These are phyloP conservation scores for Cercophora samala DNA, from an alignment of 495 filamentous ascomycete genomes.

Conservation along the genomic window DNA sequence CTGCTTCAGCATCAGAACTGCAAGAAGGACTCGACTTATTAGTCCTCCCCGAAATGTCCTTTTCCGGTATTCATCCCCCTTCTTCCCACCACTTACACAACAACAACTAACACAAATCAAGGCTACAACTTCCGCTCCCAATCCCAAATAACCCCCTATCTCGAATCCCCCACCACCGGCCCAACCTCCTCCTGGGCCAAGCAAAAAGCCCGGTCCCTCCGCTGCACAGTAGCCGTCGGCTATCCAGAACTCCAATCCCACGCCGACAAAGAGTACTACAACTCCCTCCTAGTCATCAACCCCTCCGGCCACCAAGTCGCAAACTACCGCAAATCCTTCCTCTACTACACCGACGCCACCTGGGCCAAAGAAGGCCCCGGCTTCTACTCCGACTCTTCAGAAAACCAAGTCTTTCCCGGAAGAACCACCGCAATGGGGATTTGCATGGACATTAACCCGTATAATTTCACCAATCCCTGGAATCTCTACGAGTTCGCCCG, in stretches of 20 bases:
- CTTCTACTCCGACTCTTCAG: slow-evolving; percentile 41
- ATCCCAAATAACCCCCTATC: slow-evolving; percentile 69
- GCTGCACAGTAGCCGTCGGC: slow-evolving; percentile 80
- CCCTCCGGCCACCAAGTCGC: slow-evolving; percentile 64
- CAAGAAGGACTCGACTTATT: slow-evolving; percentile 66
- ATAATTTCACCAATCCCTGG: slow-evolving; percentile 71
- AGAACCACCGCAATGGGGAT: slow-evolving; percentile 79
- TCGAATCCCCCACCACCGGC: slow-evolving; percentile 75
- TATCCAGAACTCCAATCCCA: slow-evolving; percentile 70
- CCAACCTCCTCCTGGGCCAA: slow-evolving; percentile 77
- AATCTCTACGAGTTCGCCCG: slow-evolving; percentile 79
- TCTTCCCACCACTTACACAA: neutral
- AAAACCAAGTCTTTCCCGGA: neutral
- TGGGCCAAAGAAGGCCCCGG: slow-evolving; percentile 81
- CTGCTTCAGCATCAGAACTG: slow-evolving; percentile 48
- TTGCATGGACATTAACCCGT: slow-evolving; percentile 58
- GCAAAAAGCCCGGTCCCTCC: slow-evolving; percentile 63
- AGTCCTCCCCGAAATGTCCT: slow-evolving; percentile 83
- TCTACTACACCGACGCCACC: slow-evolving; percentile 67
- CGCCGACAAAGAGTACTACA: slow-evolving; percentile 60
- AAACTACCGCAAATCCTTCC: slow-evolving; percentile 85
- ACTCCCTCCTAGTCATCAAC: slow-evolving; percentile 78
- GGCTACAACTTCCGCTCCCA: slow-evolving; percentile 90
- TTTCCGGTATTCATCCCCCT: slow-evolving; percentile 58
- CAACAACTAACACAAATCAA: slow-evolving; percentile 27